Evolutionary conservation across 352 stramenopile genomes (phyloP), one percentile per base, ranked within the genome.

Genomic region (Phytophthora tubulina): DNA sequence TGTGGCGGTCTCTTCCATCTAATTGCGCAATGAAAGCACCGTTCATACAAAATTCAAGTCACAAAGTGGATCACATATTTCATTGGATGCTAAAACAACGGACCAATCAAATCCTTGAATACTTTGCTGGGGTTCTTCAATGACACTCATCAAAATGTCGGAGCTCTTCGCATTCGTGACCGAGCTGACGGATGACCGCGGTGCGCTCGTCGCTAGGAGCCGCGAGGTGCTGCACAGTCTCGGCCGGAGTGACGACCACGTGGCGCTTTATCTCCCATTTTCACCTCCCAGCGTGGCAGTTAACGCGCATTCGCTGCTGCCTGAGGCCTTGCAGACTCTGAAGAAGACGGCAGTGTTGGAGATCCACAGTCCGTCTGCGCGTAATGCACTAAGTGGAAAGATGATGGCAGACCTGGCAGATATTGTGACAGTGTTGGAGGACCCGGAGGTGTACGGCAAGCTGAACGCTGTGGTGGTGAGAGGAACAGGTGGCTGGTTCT

Each of bases 401-500:
- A 97, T 97, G 90, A 97, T 97, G 90, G 86, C 88, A 6, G 75
- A 97, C 59, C 79, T 97, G 36, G 78, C 79, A 1, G 86, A 96
- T 51, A 73, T 89, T 21, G 83, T 97, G 32, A 58, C 76, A 10
- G 9, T 76, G n/a, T 68, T 96, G 17, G 88, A 95, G 58, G 63
- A 86, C 38, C 71, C 79, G 1, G 46, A 78, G 15, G 80, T 92
- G 39, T 76, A 91, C 45, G 45, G 65, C 8, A 59, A 82, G 21
- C 79, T 97, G n/a, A 92, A 82, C 44, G 75, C 81, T 0, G 78
- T 96, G 3, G 61, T 96, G 44, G 35, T 94, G 17, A 68, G 75
- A 38, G 85, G 87, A 3, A 81, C 70, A 0, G 82, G 72, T 6
- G 82, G 85, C 11, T 92, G 87, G 80, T 97, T 97, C 73, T 97